Percentiles rank a stretch among this genome's conserved stretches.
These are phyloP conservation scores for Eimeria necatrix DNA, from an alignment of 169 alveolate species.

Conservation along the genomic window DNA sequence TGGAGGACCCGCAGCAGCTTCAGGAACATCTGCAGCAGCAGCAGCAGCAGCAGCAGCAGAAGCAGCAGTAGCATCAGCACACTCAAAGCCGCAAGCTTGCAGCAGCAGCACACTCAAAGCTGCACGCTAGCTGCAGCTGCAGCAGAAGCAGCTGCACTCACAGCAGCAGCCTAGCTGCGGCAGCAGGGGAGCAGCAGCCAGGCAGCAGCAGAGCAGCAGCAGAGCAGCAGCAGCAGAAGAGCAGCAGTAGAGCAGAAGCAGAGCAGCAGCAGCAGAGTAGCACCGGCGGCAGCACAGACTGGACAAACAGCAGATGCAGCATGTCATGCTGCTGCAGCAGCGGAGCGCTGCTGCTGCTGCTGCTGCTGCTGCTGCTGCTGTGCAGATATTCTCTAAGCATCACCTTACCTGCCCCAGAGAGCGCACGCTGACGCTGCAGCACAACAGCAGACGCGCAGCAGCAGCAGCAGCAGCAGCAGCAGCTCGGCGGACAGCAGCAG, in stretches of 20 bases:
- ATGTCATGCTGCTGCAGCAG: neutral
- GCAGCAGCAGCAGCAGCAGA: neutral
- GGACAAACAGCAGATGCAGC: neutral
- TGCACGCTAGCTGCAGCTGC: neutral
- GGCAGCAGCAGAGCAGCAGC: no score
- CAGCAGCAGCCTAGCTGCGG: no score
- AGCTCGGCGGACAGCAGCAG: neutral
- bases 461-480: constrained; percentile 3
- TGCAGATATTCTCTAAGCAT: neutral
- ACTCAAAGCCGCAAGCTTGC: no score
- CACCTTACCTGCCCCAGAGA: constrained; percentile 46
- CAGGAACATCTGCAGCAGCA: constrained; percentile 87
- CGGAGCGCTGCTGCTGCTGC: neutral
- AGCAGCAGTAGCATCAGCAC: neutral
- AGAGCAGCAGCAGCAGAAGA: no score
- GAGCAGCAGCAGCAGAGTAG: neutral
- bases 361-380: neutral
- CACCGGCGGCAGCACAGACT: constrained; percentile 79
- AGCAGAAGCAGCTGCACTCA: no score
- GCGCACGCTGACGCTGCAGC: constrained; percentile 68
- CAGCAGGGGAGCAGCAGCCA: no score
- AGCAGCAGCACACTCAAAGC: neutral
- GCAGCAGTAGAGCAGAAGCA: neutral
- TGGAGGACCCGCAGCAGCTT: constrained; percentile 93
- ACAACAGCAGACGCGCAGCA: constrained; percentile 29